Conservation (phyloP, 805 yeast species). For the Lipomyces japonicus region DNA sequence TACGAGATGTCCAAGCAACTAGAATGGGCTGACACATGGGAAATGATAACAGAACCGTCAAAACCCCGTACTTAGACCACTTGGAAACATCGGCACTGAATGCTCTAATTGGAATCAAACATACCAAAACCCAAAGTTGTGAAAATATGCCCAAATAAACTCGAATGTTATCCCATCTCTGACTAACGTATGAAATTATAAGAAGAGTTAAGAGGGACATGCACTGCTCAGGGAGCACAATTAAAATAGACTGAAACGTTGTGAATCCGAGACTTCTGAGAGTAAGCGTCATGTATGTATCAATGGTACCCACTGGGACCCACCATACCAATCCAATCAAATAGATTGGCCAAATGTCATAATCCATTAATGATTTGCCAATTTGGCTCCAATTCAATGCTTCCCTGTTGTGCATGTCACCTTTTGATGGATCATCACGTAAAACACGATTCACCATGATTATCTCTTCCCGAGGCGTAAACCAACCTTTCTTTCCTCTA, state of each 20-base stretch:
- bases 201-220: slow-evolving; percentile 34
- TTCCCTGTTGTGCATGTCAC: slow-evolving; percentile 62
- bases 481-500: slow-evolving; percentile 44
- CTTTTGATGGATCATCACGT: slow-evolving; percentile 61
- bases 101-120: slow-evolving; percentile 28
- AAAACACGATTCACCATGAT: slow-evolving; percentile 56
- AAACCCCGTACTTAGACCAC: slow-evolving; percentile 14
- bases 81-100: slow-evolving; percentile 8
- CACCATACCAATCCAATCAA: slow-evolving; percentile 46
- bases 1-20: slow-evolving; percentile 57
- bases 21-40: slow-evolving; percentile 47
- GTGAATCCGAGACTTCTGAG: slow-evolving; percentile 50
- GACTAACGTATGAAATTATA: slow-evolving; percentile 35
- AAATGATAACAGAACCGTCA: slow-evolving; percentile 35
- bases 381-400: slow-evolving; percentile 44
- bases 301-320: slow-evolving; percentile 41
- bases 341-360: slow-evolving; percentile 55
- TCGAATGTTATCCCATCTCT: slow-evolving; percentile 8
- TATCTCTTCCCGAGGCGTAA: slow-evolving; percentile 52
- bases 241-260: slow-evolving; percentile 50
- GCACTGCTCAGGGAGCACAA: slow-evolving; percentile 48
- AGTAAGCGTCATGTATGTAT: slow-evolving; percentile 48
- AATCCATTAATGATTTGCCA: slow-evolving; percentile 45
- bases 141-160: slow-evolving; percentile 1
- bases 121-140: slow-evolving; percentile 9